These are phyloP conservation scores for Cercospora zeina DNA, from an alignment of 2,329 filamentous ascomycete genomes.

Conservation along the genomic window DNA sequence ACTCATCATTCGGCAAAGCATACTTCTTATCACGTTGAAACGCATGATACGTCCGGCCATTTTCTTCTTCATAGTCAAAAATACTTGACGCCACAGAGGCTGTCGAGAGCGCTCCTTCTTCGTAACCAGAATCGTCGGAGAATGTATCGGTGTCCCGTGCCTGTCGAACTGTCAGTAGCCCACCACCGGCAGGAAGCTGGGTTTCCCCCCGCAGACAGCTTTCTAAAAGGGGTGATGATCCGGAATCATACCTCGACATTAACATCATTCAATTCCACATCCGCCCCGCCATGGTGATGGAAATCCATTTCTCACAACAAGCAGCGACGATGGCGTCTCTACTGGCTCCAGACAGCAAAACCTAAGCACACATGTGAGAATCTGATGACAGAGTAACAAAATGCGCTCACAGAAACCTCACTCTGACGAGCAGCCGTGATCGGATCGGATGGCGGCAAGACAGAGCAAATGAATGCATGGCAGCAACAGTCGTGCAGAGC, in stretches of 20 bases:
- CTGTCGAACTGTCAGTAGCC: not conserved
- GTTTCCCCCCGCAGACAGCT: not conserved
- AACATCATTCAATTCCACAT: constrained; percentile 23
- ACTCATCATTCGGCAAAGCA: constrained; percentile 35
- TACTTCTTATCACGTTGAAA: constrained; percentile 37
- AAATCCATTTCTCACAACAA: constrained; percentile 3
- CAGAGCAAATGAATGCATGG: not conserved
- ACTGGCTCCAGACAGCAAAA: not conserved
- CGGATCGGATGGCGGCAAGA: not conserved
- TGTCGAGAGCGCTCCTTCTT: constrained; percentile 33
- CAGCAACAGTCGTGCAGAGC: not conserved
- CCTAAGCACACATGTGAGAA: not conserved
- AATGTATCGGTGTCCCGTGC: constrained; percentile 23
- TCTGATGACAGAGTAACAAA: not conserved
- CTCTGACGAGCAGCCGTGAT: not conserved
- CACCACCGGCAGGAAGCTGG: not conserved
- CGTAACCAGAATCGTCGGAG: constrained; percentile 29
- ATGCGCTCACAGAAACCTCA: not conserved
- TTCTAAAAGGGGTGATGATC: not conserved
- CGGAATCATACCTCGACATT: constrained; percentile 16
- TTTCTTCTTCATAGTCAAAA: constrained; percentile 30
- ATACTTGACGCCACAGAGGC: constrained; percentile 39
- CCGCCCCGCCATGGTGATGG: constrained; percentile 11
- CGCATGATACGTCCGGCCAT: constrained; percentile 30
- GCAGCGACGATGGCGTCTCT: not conserved